Base-by-base conservation (phyloP, 306 rosid species). In the Ceratonia siliqua region DNA sequence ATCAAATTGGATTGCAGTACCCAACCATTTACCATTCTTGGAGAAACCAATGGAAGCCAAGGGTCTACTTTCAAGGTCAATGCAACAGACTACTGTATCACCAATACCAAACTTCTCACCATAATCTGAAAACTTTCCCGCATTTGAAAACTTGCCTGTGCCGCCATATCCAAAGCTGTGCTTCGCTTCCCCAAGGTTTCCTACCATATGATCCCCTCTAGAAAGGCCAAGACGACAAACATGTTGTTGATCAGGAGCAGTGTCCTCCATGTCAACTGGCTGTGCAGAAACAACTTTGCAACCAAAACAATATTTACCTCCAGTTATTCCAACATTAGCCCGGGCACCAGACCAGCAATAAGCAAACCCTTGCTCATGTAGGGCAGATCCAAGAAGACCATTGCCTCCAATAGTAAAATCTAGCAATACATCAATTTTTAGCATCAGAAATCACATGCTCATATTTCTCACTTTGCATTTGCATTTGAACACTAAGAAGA, bases 271-370 rank as follows among this genome's bases (percentile, higher is more conserved):
- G 55, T 76, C 38, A 76, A 85, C 88, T 0, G 70, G 78, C 70
- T 84, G 86, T 17, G 3, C 25, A 21, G 87, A 79, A 62, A 83
- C 68, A 48, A 89, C 58, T 62, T 67, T 81, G 73, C 91, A 84
- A 24, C 89, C 86, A 70, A 72, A 89, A 74, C 89, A 86, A 74
- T 86, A 89, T 62, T 79, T 89, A 33, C 93, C 87, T 18, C 71
- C 56, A 3, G 59, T 61, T 64, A 86, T 89, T 41, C 89, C 91
- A 75, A 73, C 70, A 33, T 56, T 86, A 24, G 86, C 87, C 15
- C 87, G 81, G 15, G 87, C 87, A 45, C 86, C 90, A 0, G 90
- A 88, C 89, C 90, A 86, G 59, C 87, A 89, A 70, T 84, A 89
- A 65, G 89, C 85, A 86, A 89, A 89, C 22, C 90, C 89, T 52